Percentiles rank a stretch among this genome's conserved stretches.
These are phyloP conservation scores for Globisporangium spiculum DNA, from an alignment of 352 stramenopile species.

Conservation along the genomic window DNA sequence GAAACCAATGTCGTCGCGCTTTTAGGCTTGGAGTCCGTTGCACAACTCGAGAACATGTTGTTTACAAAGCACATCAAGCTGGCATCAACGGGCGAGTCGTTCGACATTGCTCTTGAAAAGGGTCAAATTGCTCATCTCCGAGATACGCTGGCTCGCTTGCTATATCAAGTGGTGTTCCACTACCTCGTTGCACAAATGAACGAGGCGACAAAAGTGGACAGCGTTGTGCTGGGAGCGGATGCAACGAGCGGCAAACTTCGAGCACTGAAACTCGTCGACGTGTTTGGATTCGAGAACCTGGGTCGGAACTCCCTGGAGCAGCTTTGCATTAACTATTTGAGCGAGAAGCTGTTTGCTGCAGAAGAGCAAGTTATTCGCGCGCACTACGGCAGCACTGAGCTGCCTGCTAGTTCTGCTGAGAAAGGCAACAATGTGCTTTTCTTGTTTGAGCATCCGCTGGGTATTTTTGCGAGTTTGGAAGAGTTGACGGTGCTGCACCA, in stretches of 20 bases:
- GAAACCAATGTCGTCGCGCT: conserved; percentile 30
- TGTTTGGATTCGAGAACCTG: conserved; percentile 80
- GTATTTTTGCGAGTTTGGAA: conserved; percentile 66
- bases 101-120: conserved; percentile 49
- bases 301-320: conserved; percentile 68
- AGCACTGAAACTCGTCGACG: conserved; percentile 56
- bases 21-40: conserved; percentile 30
- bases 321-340: conserved; percentile 81
- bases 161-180: conserved; percentile 55
- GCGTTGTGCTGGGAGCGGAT: not conserved
- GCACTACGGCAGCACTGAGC: not conserved
- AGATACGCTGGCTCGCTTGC: conserved; percentile 52
- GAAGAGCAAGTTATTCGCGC: conserved; percentile 26
- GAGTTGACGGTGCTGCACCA: conserved; percentile 67
- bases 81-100: conserved; percentile 45
- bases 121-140: conserved; percentile 43
- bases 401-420: not conserved
- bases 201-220: conserved; percentile 29
- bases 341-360: conserved; percentile 63
- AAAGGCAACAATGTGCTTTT: conserved; percentile 27
- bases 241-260: conserved; percentile 11
- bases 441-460: conserved; percentile 51
- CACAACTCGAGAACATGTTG: conserved; percentile 37
- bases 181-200: conserved; percentile 52
- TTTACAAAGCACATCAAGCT: conserved; percentile 43